Evolutionary conservation across 345 rosid genomes (phyloP).

Genomic region (Hibiscus syriacus): DNA sequence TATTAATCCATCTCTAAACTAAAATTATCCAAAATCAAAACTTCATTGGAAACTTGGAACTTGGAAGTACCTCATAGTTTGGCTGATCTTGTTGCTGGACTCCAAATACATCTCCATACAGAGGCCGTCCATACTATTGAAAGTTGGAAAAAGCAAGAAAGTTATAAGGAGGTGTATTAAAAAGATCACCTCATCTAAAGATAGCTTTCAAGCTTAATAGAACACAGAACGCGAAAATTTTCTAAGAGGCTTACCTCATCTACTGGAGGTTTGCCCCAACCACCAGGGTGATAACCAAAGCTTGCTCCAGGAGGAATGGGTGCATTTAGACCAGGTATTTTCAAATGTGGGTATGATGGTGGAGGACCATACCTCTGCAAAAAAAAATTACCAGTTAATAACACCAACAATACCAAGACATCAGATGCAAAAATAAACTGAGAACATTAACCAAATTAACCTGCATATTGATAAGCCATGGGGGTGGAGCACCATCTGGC

Average conservation of each 20-base stretch:
- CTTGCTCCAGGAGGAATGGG: constrained; percentile 96
- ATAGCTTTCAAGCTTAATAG: not conserved
- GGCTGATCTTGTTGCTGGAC: constrained; percentile 94
- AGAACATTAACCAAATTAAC: constrained; percentile 26
- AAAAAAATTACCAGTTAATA: not conserved
- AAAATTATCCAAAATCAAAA: not conserved
- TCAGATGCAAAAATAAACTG: not conserved
- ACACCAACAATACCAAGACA: not conserved
- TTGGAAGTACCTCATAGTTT: constrained; percentile 69
- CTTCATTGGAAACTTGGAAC: not conserved
- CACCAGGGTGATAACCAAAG: constrained; percentile 97
- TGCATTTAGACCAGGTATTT: constrained; percentile 94
- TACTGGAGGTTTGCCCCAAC: constrained; percentile 99
- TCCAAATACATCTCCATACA: constrained; percentile 99
- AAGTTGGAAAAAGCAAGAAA: not conserved
- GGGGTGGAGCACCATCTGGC: constrained; percentile 99
- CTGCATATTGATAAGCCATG: constrained; percentile 99
- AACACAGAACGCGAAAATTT: not conserved
- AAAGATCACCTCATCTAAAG: not conserved
- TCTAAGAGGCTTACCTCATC: constrained; percentile 59
- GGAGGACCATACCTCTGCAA: constrained; percentile 99
- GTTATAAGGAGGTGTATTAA: constrained; percentile 2
- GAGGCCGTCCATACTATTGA: constrained; percentile 75
- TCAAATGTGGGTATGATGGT: constrained; percentile 91
- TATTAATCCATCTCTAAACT: not conserved